Evolutionary conservation across 306 rosid species (phyloP), one percentile per base, ranked within the genome.

Genomic region (Ormosia emarginata): DNA sequence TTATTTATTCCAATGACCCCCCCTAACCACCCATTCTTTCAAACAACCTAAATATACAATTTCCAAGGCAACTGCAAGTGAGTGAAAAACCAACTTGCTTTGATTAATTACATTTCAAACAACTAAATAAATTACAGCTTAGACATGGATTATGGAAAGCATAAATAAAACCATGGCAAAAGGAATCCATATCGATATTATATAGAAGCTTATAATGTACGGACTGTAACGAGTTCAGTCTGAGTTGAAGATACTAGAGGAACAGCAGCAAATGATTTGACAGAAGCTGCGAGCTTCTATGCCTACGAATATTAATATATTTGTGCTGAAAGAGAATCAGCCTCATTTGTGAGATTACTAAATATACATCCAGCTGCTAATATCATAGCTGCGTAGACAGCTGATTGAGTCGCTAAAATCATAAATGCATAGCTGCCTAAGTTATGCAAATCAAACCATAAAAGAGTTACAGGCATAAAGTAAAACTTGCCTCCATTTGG

Each of bases 401-500:
- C 13, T 24, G 11, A 79, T 39, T 50, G 65, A 43, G 64, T 71
- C n/a, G 36, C 32, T 46, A 50, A 67, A 74, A 74, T 57, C 64
- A 71, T 74, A 67, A 50, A 32, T 7, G 36, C 69, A 30, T 29
- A 65, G 78, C 50, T 68, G 40, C 65, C 7, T 55, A 52, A 41
- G 61, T 30, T 52, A 29, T 41, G 44, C 55, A 36, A 71, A 56
- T 76, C 37, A 58, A 73, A 73, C 30, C 46, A 68, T n/a, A 13
- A 47, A 36, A 63, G 68, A 50, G 30, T 69, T 75, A 32, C n/a
- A 71, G 47, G 53, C 37, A 84, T 47, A 15, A 79, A 82, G 77
- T 37, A 75, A 71, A 80, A 77, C 96, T 89, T 84, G 77, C 99
- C 99, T 93, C 97, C 71, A 85, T 83, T 83, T 87, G 98, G 83